Conservation (phyloP, 2,329 filamentous ascomycete genomes). For the Plenodomus tracheiphilus region DNA sequence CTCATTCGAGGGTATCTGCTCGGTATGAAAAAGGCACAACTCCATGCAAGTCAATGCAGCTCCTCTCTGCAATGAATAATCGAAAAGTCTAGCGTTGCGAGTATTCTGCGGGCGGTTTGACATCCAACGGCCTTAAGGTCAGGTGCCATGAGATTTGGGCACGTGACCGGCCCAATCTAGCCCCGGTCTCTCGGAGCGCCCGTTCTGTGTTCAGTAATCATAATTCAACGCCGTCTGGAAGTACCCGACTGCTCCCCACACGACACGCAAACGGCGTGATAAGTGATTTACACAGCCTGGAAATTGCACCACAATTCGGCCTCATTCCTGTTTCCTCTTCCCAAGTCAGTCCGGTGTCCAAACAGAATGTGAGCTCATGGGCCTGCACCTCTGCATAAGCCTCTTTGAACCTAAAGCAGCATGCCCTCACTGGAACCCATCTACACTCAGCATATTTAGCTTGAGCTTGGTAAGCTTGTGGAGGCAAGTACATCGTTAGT, state of each 20-base stretch:
- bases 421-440: not conserved
- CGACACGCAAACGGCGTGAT: not conserved
- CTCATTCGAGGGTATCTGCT: too few relatives aligned
- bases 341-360: not conserved
- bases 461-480: conserved; percentile 13
- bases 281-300: not conserved
- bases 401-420: not conserved
- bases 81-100: too few relatives aligned
- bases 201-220: not conserved
- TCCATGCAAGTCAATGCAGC: too few relatives aligned
- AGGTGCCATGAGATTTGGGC: not conserved
- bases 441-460: not conserved
- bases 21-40: too few relatives aligned
- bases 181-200: not conserved
- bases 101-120: too few relatives aligned
- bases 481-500: not conserved
- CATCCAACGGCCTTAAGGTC: too few relatives aligned
- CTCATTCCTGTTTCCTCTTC: not conserved
- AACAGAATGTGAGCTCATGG: not conserved
- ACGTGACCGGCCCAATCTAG: not conserved
- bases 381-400: not conserved
- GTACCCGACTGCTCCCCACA: not conserved
- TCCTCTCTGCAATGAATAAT: too few relatives aligned
- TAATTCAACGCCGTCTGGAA: not conserved
- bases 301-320: not conserved